Evolutionary conservation across 352 stramenopile genomes (phyloP), one percentile per base, ranked within the genome.

Genomic region (Albugo candida): DNA sequence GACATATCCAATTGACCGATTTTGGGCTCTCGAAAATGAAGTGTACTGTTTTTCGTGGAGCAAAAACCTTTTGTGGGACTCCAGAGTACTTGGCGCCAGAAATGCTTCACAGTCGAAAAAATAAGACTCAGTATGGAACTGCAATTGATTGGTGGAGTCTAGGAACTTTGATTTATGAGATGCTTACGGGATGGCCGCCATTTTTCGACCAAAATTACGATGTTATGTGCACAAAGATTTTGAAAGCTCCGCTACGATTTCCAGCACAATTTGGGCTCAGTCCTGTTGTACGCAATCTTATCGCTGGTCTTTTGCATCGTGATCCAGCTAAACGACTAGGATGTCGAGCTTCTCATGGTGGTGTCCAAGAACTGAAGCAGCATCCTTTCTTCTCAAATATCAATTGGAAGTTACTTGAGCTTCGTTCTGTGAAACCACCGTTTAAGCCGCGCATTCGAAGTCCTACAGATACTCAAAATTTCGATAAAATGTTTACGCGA

Each of bases 141-240:
- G 78, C 75, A 0, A 83, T 96, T 8, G 87, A 96, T 53, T 96
- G 85, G 83, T 96, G 87, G 87, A 93, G 78, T 45, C 67, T 96
- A 5, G 87, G 87, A 19, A 94, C 81, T 41, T 67, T 96, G 41
- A 82, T 96, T 60, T 95, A 94, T 56, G 87, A 96, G 61, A 96
- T 96, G 87, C 73, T 96, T 42, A 95, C 81, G 19, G 87, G 87
- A 8, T 89, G 82, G 76, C 87, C 87, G 21, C 87, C 87, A 24
- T 96, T 93, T 60, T 96, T 95, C 53, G 80, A 94, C 48, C 79
- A 68, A 47, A 93, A 95, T 58, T 86, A 89, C 36, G 71, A 93
- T 45, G 67, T 80, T 40, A 93, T 96, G 79, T 95, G 78, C 63
- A 70, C 81, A 12, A 86, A 92, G 55, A 95, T 96, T 48, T 83